Base-by-base conservation (phyloP, 306 rosid species). In the Cucurbita moschata region DNA sequence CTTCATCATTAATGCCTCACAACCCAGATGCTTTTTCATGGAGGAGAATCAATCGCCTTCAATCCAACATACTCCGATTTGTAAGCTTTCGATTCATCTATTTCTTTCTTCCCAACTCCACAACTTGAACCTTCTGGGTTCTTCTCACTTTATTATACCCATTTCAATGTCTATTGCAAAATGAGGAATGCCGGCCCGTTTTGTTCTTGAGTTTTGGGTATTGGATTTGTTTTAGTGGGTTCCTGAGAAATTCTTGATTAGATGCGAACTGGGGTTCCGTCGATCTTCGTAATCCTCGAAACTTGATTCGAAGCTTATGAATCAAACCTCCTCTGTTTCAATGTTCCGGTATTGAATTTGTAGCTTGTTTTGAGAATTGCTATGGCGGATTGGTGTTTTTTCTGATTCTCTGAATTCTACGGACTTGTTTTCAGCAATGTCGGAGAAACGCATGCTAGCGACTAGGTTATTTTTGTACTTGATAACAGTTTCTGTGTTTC, bases 361-460 rank as follows among this genome's bases (percentile, higher is more conserved):
- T 39, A n/a, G 4, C 23, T 70, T 70, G 59, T 15, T 13, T 66
- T 69, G 46, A 14, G 26, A 0, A 3, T 40, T 0, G 11, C 40
- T 30, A 15, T 70, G 59, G 10, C 35, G 57, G 74, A 30, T 70
- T 51, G 8, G 8, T 54, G 64, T 38, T 1, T 72, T 38, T 43
- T 72, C 18, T 53, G 2, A 72, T 18, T 72, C 44, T 69, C 58
- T 69, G 11, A 26, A 14, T 69, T 70, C 16, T 35, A 50, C 15
- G 30, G 73, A 21, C 42, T 54, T 54, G 38, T 46, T 5, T 67
- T 80, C 73, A 51, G 76, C 82, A 76, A 91, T 94, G 99, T 82
- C 91, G 18, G 97, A 88, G 76, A 94, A 91, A 86, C 71, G 80
- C 77, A 82, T 78, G 91, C 54, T 78, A 80, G 85, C 88, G 3